These are phyloP conservation scores for Kodamaea jinghongensis DNA, from an alignment of 805 yeast species.

Conservation along the genomic window DNA sequence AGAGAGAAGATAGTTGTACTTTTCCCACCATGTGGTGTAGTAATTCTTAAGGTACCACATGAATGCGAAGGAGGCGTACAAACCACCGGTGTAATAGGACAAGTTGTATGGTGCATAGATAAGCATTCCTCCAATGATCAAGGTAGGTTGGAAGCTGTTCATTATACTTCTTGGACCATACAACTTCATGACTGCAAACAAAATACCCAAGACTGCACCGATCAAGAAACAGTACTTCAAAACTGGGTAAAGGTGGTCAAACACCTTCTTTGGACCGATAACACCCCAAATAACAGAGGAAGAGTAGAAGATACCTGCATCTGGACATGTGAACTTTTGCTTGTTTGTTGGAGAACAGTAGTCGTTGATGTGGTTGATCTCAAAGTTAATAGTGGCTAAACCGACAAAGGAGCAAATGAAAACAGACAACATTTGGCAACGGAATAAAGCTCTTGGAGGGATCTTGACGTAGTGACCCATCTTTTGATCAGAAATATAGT, in stretches of 20 bases:
- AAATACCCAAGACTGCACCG: conserved; percentile 27
- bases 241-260: conserved; percentile 33
- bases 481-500: conserved; percentile 55
- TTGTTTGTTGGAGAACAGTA: conserved; percentile 19
- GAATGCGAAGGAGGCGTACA: conserved; percentile 25
- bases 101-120: conserved; percentile 34
- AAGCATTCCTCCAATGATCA: conserved; percentile 32
- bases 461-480: conserved; percentile 63
- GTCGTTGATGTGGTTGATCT: conserved; percentile 15
- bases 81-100: conserved; percentile 29
- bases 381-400: conserved; percentile 22
- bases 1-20: conserved; percentile 32
- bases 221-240: conserved; percentile 34
- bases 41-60: conserved; percentile 29
- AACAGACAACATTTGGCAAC: conserved; percentile 27
- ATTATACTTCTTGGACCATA: conserved; percentile 17
- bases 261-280: conserved; percentile 37
- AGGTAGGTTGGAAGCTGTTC: conserved; percentile 33
- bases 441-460: conserved; percentile 59
- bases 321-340: conserved; percentile 32
- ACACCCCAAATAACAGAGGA: conserved; percentile 67
- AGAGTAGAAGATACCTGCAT: conserved; percentile 39
- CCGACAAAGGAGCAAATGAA: conserved; percentile 20
- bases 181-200: conserved; percentile 16
- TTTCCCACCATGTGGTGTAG: conserved; percentile 33